Conservation (phyloP, 139 green algal species). For the Chlorella ohadii region DNA sequence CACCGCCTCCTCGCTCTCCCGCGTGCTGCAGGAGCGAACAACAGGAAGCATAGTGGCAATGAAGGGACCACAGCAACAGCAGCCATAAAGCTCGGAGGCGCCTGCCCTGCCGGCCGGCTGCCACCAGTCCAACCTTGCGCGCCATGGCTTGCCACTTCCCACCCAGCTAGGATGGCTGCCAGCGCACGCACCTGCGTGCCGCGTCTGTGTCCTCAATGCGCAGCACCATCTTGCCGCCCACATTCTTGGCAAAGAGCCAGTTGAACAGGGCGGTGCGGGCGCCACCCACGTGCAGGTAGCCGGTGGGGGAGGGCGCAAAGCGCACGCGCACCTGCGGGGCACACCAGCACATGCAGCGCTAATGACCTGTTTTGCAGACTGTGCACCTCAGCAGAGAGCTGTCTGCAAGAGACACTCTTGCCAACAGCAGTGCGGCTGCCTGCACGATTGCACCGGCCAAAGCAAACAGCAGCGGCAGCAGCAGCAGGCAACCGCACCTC, state of each 20-base stretch:
- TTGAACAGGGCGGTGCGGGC: conserved; percentile 99
- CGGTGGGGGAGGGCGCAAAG: conserved; percentile 98
- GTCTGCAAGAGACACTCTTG: too few relatives aligned
- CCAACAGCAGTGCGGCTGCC: too few relatives aligned
- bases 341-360: background rate
- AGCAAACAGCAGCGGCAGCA: background rate
- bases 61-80: too few relatives aligned
- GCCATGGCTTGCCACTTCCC: too few relatives aligned
- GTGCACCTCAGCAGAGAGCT: too few relatives aligned
- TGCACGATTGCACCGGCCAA: too few relatives aligned
- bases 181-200: conserved; percentile 70
- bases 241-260: conserved; percentile 93
- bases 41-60: too few relatives aligned
- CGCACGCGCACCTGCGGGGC: conserved; percentile 72
- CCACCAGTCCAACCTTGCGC: too few relatives aligned
- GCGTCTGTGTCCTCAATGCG: conserved; percentile 98
- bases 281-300: conserved; percentile 97
- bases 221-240: conserved; percentile 94
- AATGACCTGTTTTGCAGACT: too few relatives aligned
- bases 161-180: too few relatives aligned
- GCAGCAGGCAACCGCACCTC: background rate
- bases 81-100: too few relatives aligned
- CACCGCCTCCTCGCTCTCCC: conserved; percentile 91
- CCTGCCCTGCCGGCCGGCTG: too few relatives aligned
- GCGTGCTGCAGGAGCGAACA: conserved; percentile 67